Evolutionary conservation across 1,139 yeast genomes (phyloP).

Genomic region (Nakaseomyces bracarensis): DNA sequence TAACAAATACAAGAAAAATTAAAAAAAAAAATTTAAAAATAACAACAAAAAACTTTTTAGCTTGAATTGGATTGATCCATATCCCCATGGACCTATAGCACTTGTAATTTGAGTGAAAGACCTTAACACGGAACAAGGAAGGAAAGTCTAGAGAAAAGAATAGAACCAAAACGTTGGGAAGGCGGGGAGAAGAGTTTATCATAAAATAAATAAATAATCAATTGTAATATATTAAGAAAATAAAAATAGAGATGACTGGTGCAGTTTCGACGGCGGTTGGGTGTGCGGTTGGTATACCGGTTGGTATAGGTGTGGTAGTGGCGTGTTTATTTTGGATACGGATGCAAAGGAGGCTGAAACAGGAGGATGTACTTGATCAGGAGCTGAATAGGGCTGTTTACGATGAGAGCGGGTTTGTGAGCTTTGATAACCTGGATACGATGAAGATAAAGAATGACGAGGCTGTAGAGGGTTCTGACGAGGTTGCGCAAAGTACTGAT

Average conservation of each 20-base stretch:
- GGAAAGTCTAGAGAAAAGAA: no score
- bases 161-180: not conserved
- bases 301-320: conserved; percentile 33
- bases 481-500: conserved; percentile 11
- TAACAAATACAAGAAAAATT: no score
- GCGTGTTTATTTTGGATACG: conserved; percentile 34
- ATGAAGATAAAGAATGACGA: conserved; percentile 12
- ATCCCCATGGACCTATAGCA: no score
- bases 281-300: conserved; percentile 43
- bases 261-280: conserved; percentile 40
- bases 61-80: no score
- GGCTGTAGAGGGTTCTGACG: conserved; percentile 10
- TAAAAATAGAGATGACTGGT: no score
- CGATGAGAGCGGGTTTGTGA: conserved; percentile 30
- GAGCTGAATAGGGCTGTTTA: conserved; percentile 28
- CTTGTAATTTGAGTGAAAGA: no score
- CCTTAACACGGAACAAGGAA: no score
- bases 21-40: no score
- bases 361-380: conserved; percentile 33
- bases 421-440: conserved; percentile 29
- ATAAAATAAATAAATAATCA: not conserved
- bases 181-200: not conserved
- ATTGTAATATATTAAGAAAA: no score
- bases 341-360: conserved; percentile 32
- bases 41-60: no score